Base-by-base conservation (phyloP, 139 green algal species). In the Deuterostichococcus epilithicus region DNA sequence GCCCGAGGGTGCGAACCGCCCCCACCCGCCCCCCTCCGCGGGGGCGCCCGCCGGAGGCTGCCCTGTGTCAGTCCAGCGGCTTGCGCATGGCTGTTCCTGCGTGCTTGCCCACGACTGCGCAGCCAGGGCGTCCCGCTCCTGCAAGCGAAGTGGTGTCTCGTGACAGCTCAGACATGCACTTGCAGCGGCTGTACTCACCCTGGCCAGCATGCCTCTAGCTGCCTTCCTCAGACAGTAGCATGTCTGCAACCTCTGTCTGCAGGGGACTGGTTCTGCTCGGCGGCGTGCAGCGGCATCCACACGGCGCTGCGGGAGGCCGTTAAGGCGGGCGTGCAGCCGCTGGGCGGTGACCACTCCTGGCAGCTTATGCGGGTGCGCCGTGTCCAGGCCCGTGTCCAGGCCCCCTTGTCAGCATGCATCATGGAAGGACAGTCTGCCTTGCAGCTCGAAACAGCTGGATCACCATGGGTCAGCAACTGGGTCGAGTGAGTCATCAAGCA, bases 221-320 rank as follows among this genome's bases (percentile, higher is more conserved):
- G 34, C 20, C 68, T 52, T 42, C 22, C 32, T 73, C 18, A 6
- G 22, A 18, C 5, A 73, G 5, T 47, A 10, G 6, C 10, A 52
- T 32, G 20, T 68, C 15, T n/a, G 20, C 10, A 32, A 20, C 52
- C 3, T 68, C 3, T 90, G 3, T 87, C 80, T 45, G 80, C 85
- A 80, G 92, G 91, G 38, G 86, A 95, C 52, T 97, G 93, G 93
- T 96, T 92, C 82, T 97, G 93, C 85, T 86, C 89, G 36, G 65
- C 70, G n/a, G 86, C 87, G 68, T 97, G 92, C 83, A 67, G 47
- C 28, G 22, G 34, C 58, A 90, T 96, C 44, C 74, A 82, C 37
- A 38, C 76, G 13, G 52, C 68, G 60, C 73, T 97, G 72, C 44
- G 63, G 2, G 58, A 38, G 20, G 60, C 82, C 35, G 82, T 95